Percentiles rank a stretch among this genome's conserved stretches.
Evolutionary conservation across 2,329 filamentous ascomycete species (phyloP).

Genomic region (Nakataea oryzae): DNA sequence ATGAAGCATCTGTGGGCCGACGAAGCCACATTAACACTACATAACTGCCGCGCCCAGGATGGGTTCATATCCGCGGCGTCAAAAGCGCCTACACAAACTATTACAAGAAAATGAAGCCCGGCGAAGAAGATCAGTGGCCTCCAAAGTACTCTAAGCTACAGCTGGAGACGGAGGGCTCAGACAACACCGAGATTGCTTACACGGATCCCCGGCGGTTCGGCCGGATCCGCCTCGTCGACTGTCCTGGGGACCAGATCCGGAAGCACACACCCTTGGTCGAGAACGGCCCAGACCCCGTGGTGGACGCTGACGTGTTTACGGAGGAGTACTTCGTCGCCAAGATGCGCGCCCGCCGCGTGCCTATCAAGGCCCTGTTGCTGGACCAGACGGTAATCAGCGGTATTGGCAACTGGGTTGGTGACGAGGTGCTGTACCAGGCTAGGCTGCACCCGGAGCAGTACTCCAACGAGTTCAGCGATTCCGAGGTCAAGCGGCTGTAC

Average conservation of each 20-base stretch:
- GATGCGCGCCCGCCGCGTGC: slow-evolving; percentile 67
- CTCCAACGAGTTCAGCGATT: slow-evolving; percentile 66
- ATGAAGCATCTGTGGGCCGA: not conserved
- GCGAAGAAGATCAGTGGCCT: slow-evolving; percentile 62
- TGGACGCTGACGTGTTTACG: slow-evolving; percentile 69
- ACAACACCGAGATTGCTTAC: slow-evolving; percentile 59
- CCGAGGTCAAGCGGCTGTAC: slow-evolving; percentile 63
- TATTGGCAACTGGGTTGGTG: slow-evolving; percentile 94
- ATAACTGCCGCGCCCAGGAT: slow-evolving; percentile 34
- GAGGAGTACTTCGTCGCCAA: slow-evolving; percentile 63
- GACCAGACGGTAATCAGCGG: slow-evolving; percentile 85
- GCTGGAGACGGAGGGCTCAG: slow-evolving; percentile 49
- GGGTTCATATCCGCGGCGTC: slow-evolving; percentile 78
- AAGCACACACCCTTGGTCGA: slow-evolving; percentile 70
- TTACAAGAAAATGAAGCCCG: slow-evolving; percentile 60
- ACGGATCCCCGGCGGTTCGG: slow-evolving; percentile 73
- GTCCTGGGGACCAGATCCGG: slow-evolving; percentile 64
- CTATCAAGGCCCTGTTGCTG: slow-evolving; percentile 78
- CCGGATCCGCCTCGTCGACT: slow-evolving; percentile 74
- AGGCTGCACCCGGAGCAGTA: slow-evolving; percentile 88
- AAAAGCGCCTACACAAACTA: slow-evolving; percentile 72
- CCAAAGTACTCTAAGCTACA: slow-evolving; percentile 85
- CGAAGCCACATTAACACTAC: not conserved
- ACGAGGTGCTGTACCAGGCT: slow-evolving; percentile 87
- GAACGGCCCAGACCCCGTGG: slow-evolving; percentile 87